phyloP scores from a whole-genome alignment of 371 early-diverging fungal species.

The Syncephalastrum racemosum region DNA sequence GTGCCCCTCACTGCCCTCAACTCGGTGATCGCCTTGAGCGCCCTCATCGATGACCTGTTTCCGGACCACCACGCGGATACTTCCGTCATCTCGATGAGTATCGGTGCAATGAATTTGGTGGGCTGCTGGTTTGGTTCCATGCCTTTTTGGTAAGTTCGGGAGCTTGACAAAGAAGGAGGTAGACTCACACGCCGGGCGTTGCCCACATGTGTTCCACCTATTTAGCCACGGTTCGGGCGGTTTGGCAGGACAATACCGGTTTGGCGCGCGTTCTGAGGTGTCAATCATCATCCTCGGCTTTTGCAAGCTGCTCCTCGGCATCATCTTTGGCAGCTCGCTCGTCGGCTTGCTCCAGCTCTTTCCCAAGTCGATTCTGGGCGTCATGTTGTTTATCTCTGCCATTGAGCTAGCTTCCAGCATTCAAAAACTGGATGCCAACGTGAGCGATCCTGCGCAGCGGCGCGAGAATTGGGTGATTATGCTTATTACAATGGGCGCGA shows the following conservation, averaged over 20 bases:
- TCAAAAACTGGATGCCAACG: conserved; percentile 52
- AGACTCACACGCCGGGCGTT: neutral
- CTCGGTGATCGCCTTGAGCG: conserved; percentile 81
- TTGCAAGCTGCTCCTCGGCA: conserved; percentile 73
- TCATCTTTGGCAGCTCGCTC: conserved; percentile 81
- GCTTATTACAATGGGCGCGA: conserved; percentile 66
- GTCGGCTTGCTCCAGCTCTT: conserved; percentile 66
- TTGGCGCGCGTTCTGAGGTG: conserved; percentile 86
- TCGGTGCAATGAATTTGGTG: conserved; percentile 85
- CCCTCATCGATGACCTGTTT: conserved; percentile 81
- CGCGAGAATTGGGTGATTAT: conserved; percentile 67
- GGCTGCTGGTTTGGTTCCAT: conserved; percentile 87
- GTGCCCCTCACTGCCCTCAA: conserved; percentile 84
- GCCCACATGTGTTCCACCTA: too few species aligned
- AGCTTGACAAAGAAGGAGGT: neutral
- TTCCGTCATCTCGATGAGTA: conserved; percentile 62
- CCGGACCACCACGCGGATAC: conserved; percentile 66
- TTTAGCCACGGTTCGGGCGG: conserved; percentile 81
- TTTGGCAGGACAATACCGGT: conserved; percentile 89
- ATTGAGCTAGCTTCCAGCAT: conserved; percentile 75
- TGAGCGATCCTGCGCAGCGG: conserved; percentile 34
- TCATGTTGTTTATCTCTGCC: conserved; percentile 85
- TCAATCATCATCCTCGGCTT: conserved; percentile 77
- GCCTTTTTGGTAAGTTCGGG: conserved; percentile 66
- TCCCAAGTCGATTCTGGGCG: conserved; percentile 78